Conservation (phyloP, 2,329 filamentous ascomycete species). For the Sclerotinia minor region DNA sequence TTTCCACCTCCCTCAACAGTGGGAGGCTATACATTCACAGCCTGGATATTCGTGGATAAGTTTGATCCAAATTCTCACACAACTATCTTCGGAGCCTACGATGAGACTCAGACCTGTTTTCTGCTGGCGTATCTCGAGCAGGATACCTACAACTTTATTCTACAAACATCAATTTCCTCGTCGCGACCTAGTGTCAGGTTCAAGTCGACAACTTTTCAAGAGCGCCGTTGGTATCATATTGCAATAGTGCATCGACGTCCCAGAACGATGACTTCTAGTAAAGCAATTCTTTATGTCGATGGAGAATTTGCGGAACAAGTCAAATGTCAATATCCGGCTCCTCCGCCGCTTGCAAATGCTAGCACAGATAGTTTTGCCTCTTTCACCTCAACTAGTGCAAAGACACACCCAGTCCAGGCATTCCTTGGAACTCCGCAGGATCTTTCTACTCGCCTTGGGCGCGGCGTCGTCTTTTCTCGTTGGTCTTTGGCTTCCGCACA, state of each 20-base stretch:
- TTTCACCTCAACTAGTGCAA: slow-evolving; percentile 60
- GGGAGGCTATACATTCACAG: slow-evolving; percentile 84
- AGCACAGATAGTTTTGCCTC: slow-evolving; percentile 70
- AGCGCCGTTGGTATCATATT: slow-evolving; percentile 88
- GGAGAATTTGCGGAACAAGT: slow-evolving; percentile 93
- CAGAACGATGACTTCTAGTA: slow-evolving; percentile 72
- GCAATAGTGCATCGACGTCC: slow-evolving; percentile 80
- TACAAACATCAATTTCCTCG: slow-evolving; percentile 91
- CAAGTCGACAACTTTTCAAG: slow-evolving; percentile 75
- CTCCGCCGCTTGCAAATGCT: slow-evolving; percentile 63
- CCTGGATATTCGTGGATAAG: slow-evolving; percentile 85
- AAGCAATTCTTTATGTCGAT: slow-evolving; percentile 85
- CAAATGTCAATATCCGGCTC: slow-evolving; percentile 82
- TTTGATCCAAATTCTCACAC: slow-evolving; percentile 87
- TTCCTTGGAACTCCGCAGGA: slow-evolving; percentile 93
- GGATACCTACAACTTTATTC: slow-evolving; percentile 88
- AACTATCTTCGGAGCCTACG: slow-evolving; percentile 93
- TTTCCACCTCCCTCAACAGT: slow-evolving; percentile 78
- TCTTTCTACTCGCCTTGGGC: slow-evolving; percentile 72
- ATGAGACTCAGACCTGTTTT: slow-evolving; percentile 89
- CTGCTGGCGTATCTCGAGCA: slow-evolving; percentile 90
- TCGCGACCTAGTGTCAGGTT: slow-evolving; percentile 88
- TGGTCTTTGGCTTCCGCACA: slow-evolving; percentile 92
- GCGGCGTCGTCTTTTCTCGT: slow-evolving; percentile 70
- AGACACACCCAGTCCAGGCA: slow-evolving; percentile 74